These are phyloP conservation scores for Suillus spraguei DNA, from an alignment of 768 basidiomycete species.

Conservation along the genomic window DNA sequence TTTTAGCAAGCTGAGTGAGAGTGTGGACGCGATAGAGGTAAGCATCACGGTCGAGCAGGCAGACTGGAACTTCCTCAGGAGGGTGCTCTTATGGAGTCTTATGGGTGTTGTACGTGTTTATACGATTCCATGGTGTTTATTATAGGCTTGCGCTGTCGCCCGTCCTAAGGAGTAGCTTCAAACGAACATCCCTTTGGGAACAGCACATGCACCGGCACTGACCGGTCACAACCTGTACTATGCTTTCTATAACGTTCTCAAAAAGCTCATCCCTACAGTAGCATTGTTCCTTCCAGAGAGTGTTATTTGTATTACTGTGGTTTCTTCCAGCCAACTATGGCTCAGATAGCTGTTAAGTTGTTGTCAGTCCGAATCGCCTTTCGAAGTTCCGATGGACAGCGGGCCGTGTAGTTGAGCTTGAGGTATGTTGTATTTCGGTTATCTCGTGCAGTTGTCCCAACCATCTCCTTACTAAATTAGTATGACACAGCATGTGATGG, in stretches of 20 bases:
- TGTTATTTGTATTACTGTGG: not conserved
- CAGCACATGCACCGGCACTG: not conserved
- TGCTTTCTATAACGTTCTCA: not conserved
- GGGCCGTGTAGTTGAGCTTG: too few relatives aligned
- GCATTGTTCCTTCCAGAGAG: not conserved
- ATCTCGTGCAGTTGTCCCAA: not conserved
- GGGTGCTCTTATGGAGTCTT: constrained; percentile 10
- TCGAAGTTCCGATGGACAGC: not conserved
- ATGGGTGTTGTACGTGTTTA: not conserved
- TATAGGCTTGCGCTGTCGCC: constrained; percentile 5
- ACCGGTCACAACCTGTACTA: too few relatives aligned
- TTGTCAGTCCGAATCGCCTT: not conserved
- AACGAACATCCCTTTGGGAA: constrained; percentile 15
- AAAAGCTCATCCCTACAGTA: not conserved
- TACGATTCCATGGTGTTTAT: not conserved
- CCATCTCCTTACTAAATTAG: not conserved
- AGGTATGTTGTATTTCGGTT: not conserved
- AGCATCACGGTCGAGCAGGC: constrained; percentile 2
- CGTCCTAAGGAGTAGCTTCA: not conserved
- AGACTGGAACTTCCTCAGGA: not conserved
- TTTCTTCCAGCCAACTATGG: not conserved
- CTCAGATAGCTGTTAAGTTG: not conserved
- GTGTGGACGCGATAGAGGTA: constrained; percentile 1
- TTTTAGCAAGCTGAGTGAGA: constrained; percentile 24
- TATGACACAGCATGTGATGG: not conserved